Evolutionary conservation across 2,329 filamentous ascomycete genomes (phyloP).

Genomic region (Exophiala lecanii-corni): DNA sequence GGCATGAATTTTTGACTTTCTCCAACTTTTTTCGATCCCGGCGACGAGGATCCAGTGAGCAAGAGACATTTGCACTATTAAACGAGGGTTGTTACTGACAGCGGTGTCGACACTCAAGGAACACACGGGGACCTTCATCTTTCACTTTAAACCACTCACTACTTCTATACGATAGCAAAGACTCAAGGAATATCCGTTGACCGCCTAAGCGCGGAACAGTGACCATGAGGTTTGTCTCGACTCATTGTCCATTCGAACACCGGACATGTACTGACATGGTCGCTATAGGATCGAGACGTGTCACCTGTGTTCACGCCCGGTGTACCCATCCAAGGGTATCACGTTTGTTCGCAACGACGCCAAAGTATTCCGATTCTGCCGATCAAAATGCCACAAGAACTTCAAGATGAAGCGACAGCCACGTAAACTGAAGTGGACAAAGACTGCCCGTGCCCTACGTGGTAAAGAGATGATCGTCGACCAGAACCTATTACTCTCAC

Average conservation of each 20-base stretch:
- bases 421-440: conserved; percentile 95
- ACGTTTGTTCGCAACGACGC: conserved; percentile 65
- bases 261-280: not conserved
- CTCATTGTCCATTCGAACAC: not conserved
- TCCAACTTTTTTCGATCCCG: conserved; percentile 1
- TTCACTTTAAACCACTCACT: too few species aligned
- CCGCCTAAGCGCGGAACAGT: not conserved
- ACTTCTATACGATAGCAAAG: too few species aligned
- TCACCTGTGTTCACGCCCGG: conserved; percentile 66
- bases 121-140: too few species aligned
- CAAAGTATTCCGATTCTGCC: conserved; percentile 63
- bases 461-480: conserved; percentile 92
- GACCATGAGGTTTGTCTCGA: conserved; percentile 1
- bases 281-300: conserved; percentile 51
- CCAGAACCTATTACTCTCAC: conserved; percentile 65
- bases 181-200: too few species aligned
- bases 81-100: too few species aligned
- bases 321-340: conserved; percentile 62
- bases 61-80: too few species aligned
- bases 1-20: not conserved
- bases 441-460: conserved; percentile 78
- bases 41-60: conserved; percentile 2
- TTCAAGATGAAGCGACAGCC: conserved; percentile 99
- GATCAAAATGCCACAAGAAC: conserved; percentile 65
- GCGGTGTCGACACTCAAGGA: too few species aligned